phyloP scores from a whole-genome alignment of 805 yeast species.

The Ogataea paradorogensis region DNA sequence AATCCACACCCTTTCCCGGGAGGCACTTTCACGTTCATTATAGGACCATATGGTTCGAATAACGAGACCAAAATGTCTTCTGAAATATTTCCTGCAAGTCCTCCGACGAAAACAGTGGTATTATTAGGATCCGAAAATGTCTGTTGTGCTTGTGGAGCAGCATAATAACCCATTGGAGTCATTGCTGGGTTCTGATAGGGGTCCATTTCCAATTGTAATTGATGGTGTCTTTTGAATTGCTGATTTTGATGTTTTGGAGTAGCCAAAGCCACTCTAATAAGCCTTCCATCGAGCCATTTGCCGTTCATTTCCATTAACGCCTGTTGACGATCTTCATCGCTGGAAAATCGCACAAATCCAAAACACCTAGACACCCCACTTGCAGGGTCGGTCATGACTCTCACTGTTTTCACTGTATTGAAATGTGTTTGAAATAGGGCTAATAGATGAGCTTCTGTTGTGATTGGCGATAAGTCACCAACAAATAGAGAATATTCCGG shows the following conservation, averaged over 20 bases:
- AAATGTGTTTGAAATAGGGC: conserved; percentile 68
- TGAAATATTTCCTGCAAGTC: conserved; percentile 59
- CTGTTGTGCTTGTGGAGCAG: conserved; percentile 22
- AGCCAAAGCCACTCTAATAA: conserved; percentile 73
- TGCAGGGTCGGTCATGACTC: conserved; percentile 85
- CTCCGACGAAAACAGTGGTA: conserved; percentile 71
- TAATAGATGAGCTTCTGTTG: conserved; percentile 76
- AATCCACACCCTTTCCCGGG: conserved; percentile 81
- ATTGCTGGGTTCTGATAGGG: conserved; percentile 21
- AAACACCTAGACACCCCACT: conserved; percentile 75
- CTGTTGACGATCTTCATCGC: conserved; percentile 62
- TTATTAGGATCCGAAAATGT: conserved; percentile 58
- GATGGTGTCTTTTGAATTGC: conserved; percentile 19
- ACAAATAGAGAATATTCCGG: conserved; percentile 79
- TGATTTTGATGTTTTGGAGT: conserved; percentile 57
- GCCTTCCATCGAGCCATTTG: conserved; percentile 75
- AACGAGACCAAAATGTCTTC: conserved; percentile 59
- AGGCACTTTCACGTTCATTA: conserved; percentile 69
- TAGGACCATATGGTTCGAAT: conserved; percentile 72
- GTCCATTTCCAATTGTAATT: conserved; percentile 23
- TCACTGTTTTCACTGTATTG: conserved; percentile 68
- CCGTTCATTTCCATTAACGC: conserved; percentile 78
- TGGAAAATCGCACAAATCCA: conserved; percentile 76
- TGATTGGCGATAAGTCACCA: conserved; percentile 76
- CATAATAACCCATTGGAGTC: conserved; percentile 28